A percentile compares a stretch with the other conserved stretches of the same genome.
These are phyloP conservation scores for Cercospora nicotianae DNA, from an alignment of 2,329 filamentous ascomycete genomes.

Conservation along the genomic window DNA sequence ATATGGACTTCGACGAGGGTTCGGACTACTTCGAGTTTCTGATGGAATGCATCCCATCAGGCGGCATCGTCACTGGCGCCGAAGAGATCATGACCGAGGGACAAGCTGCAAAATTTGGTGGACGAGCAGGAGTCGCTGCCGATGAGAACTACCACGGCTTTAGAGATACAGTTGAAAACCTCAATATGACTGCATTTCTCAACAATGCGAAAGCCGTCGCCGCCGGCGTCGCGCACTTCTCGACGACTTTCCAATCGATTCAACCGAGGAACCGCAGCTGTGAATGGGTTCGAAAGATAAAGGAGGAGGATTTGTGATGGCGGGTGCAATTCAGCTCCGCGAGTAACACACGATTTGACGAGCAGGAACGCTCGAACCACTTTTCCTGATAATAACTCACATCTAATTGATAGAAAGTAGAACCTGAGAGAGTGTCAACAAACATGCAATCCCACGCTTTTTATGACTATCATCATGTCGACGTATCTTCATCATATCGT, in stretches of 20 bases:
- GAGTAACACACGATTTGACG: no score
- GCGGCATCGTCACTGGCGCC: background rate
- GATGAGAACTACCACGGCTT: background rate
- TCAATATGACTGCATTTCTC: background rate
- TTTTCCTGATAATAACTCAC: background rate
- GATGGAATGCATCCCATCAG: background rate
- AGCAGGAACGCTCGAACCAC: background rate
- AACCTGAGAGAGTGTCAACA: background rate
- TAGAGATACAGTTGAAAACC: background rate
- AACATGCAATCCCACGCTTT: background rate
- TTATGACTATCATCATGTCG: background rate
- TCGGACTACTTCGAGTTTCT: background rate
- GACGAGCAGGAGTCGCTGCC: background rate
- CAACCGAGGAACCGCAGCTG: background rate
- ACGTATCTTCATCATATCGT: background rate
- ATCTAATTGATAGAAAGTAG: no score
- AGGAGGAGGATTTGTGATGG: background rate
- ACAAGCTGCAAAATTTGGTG: background rate
- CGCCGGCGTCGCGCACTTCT: background rate
- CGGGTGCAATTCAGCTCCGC: no score
- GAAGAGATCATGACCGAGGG: background rate
- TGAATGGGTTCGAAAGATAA: background rate
- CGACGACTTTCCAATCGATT: background rate
- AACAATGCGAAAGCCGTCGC: background rate
- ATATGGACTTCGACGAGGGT: background rate